Base-by-base conservation (phyloP, 257 asterid genomes). In the Orobanche coerulescens region DNA sequence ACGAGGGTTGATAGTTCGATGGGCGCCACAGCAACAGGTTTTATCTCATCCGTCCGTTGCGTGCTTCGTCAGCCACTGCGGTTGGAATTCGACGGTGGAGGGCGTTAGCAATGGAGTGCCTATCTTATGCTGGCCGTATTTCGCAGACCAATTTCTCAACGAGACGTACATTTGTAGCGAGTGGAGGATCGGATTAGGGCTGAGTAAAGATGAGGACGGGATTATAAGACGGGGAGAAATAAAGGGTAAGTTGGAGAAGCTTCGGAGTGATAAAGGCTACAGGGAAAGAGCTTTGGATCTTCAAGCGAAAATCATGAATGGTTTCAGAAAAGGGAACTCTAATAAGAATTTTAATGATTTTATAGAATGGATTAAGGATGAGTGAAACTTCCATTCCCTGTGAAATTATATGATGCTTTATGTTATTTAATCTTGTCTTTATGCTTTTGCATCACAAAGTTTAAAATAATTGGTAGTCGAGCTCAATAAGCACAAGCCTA, bases 1-100 rank as follows among this genome's bases (percentile, higher is more conserved):
- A 4, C 73, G 69, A 0, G 71, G 70, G 14, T 34, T 14, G 4
- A 25, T 69, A 3, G 76, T 73, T 34, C 46, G 66, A 0, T 76
- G 79, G 82, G 68, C 76, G 1, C 82, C 82, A 4, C 82, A 73
- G 26, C 78, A 76, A 4, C 19, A 59, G 47, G 78, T 76, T 13
- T 47, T 69, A 11, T 47, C 73, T 4, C 82, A 76, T 9, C 70
- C 67, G n/a, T 69, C 82, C 8, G 39, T 76, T 2, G 73, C 71
- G 0, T 69, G 76, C 14, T 76, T 76, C 11, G 0, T 65, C 16
- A 73, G 73, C 49, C 74, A 76, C 22, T 73, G 82, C 25, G 76
- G 82, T 1, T 65, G 79, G 76, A 76, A 73, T 28, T 76, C 82
- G 5, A 73, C 76, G 14, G 4, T 69, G 0, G 82, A 76, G 58